These are phyloP conservation scores for Pseudogymnoascus sp. DNA, from an alignment of 2,329 filamentous ascomycete genomes.

Conservation along the genomic window DNA sequence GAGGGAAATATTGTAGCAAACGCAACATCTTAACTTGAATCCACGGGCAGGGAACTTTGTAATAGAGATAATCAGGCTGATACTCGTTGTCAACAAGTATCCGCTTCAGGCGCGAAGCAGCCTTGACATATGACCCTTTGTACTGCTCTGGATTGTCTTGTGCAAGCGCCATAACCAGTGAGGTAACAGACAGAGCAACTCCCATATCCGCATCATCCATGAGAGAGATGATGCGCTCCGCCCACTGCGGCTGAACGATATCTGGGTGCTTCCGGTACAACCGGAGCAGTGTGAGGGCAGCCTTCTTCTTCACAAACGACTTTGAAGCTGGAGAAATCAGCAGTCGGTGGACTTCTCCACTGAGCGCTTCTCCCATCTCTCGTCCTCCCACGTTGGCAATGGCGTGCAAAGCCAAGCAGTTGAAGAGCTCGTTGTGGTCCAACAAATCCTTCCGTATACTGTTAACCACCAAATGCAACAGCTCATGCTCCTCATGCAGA, in stretches of 20 bases:
- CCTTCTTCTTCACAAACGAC: conserved; percentile 98
- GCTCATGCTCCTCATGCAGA: conserved; percentile 92
- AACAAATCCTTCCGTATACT: conserved; percentile 94
- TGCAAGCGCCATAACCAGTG: conserved; percentile 85
- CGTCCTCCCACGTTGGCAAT: conserved; percentile 95
- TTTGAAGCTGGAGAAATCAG: conserved; percentile 95
- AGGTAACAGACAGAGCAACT: conserved; percentile 91
- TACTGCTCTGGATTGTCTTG: conserved; percentile 95
- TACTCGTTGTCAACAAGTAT: conserved; percentile 89
- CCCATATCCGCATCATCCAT: conserved; percentile 97
- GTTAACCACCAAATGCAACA: conserved; percentile 93
- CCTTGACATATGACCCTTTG: conserved; percentile 89
- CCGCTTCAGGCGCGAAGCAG: conserved; percentile 79
- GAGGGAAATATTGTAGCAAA: conserved; percentile 90
- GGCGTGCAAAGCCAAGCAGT: conserved; percentile 91
- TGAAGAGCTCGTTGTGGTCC: conserved; percentile 95
- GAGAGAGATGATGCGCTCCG: conserved; percentile 93
- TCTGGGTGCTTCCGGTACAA: conserved; percentile 90
- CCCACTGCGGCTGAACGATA: conserved; percentile 95
- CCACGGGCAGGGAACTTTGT: conserved; percentile 99
- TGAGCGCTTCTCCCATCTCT: conserved; percentile 94
- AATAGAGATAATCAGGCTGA: conserved; percentile 89
- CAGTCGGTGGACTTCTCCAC: conserved; percentile 83
- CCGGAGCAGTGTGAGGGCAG: conserved; percentile 83
- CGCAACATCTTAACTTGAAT: conserved; percentile 91